Evolutionary conservation across 495 filamentous ascomycete species (phyloP).

Genomic region (Cryomyces minteri): DNA sequence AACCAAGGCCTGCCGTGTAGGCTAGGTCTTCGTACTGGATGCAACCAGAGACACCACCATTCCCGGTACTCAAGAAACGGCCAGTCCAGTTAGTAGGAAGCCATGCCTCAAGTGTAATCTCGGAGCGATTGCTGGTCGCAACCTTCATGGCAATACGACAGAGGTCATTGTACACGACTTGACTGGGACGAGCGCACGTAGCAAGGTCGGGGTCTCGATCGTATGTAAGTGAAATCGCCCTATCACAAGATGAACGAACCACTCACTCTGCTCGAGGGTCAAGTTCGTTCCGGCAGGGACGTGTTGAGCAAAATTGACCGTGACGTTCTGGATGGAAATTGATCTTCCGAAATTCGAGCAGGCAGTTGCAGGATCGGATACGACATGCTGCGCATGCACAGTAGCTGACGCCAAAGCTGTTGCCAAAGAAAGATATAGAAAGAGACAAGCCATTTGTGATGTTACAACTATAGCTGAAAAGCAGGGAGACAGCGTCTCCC

Average conservation of each 20-base stretch:
- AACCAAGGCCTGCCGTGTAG: constrained; percentile 25
- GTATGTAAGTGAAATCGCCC: too few relatives aligned
- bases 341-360: too few relatives aligned
- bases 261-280: constrained; percentile 19
- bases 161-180: constrained; percentile 25
- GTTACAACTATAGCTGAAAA: too few relatives aligned
- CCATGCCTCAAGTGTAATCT: constrained; percentile 39
- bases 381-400: too few relatives aligned
- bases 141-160: constrained; percentile 40
- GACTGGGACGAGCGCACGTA: constrained; percentile 23
- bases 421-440: too few relatives aligned
- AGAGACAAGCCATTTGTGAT: too few relatives aligned
- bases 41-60: constrained; percentile 16
- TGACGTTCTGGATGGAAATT: neutral
- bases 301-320: constrained; percentile 13
- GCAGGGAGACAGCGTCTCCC: too few relatives aligned
- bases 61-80: constrained; percentile 15
- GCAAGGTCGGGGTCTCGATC: constrained; percentile 14
- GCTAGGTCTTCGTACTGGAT: constrained; percentile 13
- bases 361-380: too few relatives aligned
- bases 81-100: constrained; percentile 26
- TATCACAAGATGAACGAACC: too few relatives aligned
- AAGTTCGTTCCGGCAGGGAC: constrained; percentile 30
- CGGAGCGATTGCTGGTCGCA: constrained; percentile 31
- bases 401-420: too few relatives aligned